These are phyloP conservation scores for Lachnum nothofagi DNA, from an alignment of 2,329 filamentous ascomycete genomes.

Conservation along the genomic window DNA sequence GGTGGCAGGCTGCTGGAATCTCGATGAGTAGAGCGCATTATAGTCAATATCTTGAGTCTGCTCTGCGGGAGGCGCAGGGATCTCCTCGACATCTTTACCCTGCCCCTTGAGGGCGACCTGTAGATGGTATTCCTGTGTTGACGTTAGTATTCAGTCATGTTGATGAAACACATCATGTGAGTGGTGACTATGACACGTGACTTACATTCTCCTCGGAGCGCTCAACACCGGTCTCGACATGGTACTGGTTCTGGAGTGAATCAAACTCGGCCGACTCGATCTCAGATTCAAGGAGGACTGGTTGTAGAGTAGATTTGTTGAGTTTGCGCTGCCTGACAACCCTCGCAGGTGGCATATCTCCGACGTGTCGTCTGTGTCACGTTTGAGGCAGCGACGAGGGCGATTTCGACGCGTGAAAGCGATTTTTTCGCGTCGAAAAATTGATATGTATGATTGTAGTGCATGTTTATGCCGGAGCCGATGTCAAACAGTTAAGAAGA, in stretches of 20 bases:
- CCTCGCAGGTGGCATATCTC: conserved; percentile 26
- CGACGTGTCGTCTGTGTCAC: not conserved
- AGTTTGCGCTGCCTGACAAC: conserved; percentile 56
- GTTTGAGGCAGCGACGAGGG: conserved; percentile 10
- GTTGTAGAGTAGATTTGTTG: conserved; percentile 25
- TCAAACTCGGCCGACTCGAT: conserved; percentile 81
- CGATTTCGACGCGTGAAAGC: conserved; percentile 22
- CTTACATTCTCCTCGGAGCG: conserved; percentile 95
- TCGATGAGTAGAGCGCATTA: conserved; percentile 76
- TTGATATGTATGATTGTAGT: conserved; percentile 13
- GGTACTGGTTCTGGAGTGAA: conserved; percentile 66
- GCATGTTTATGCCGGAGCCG: conserved; percentile 27
- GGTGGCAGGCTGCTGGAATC: conserved; percentile 78
- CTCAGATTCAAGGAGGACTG: conserved; percentile 77
- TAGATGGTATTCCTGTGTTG: conserved; percentile 33
- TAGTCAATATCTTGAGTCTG: conserved; percentile 67
- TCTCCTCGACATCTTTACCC: conserved; percentile 35
- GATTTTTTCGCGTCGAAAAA: conserved; percentile 28
- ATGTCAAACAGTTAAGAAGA: conserved; percentile 18
- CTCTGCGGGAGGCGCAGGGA: conserved; percentile 60
- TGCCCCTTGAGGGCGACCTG: conserved; percentile 30
- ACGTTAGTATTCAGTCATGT: conserved; percentile 2
- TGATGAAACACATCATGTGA: conserved; percentile 22
- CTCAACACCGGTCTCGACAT: conserved; percentile 93
- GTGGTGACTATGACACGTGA: conserved; percentile 33